Conservation (phyloP, 1,284 basidiomycete species). For the Ustilago loliicola region DNA sequence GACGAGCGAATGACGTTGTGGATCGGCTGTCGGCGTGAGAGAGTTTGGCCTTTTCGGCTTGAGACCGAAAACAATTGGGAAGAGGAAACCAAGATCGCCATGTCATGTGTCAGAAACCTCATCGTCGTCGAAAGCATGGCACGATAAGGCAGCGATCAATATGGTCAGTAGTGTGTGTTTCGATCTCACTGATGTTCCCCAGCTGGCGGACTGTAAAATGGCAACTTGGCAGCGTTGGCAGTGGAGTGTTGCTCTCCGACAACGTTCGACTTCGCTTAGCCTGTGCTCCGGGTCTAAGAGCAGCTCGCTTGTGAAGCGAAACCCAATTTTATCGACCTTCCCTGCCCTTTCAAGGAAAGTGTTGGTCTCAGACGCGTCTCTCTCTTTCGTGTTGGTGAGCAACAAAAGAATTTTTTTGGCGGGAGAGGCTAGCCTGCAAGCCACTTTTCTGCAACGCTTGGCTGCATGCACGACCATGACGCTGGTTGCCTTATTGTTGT, state of each 20-base stretch:
- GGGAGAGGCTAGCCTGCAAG: conserved; percentile 3
- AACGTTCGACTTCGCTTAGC: conserved; percentile 2
- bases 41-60: background rate
- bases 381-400: background rate
- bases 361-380: conserved; percentile 29
- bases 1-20: conserved; percentile 12
- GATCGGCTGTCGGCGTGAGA: background rate
- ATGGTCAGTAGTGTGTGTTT: background rate
- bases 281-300: conserved; percentile 21
- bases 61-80: background rate
- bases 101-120: conserved; percentile 3
- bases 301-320: conserved; percentile 5
- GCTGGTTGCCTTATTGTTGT: background rate
- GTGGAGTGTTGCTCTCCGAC: conserved; percentile 5
- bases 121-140: background rate
- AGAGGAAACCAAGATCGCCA: background rate
- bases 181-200: background rate
- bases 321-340: background rate
- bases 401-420: background rate
- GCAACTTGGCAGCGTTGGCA: conserved; percentile 2
- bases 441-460: background rate
- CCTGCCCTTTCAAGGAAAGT: conserved; percentile 4
- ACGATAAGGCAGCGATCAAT: background rate
- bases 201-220: conserved; percentile 17
- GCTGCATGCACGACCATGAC: background rate